These are phyloP conservation scores for Tanozyma kutaoensis DNA, from an alignment of 805 yeast genomes.

Conservation along the genomic window DNA sequence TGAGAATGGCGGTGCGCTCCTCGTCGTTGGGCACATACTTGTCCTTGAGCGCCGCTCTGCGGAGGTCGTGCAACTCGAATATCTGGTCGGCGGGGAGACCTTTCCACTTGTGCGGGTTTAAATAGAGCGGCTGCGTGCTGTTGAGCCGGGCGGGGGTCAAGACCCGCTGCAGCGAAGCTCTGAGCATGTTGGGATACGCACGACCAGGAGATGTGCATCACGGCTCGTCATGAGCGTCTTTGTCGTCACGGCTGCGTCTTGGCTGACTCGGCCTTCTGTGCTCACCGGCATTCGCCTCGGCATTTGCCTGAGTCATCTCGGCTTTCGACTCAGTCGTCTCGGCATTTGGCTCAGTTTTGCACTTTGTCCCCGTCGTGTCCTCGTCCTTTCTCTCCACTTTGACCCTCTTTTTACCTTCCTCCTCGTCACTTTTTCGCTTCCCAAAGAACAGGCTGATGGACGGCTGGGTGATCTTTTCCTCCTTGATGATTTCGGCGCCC, in stretches of 20 bases:
- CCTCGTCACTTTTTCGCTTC: constrained; percentile 3
- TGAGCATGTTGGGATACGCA: neutral
- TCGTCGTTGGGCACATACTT: constrained; percentile 49
- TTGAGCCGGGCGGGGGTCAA: too few relatives aligned
- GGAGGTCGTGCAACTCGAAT: constrained; percentile 43
- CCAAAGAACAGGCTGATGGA: constrained; percentile 15
- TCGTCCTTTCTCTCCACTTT: constrained; percentile 3
- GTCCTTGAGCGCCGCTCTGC: constrained; percentile 42
- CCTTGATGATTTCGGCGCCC: constrained; percentile 22
- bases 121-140: constrained; percentile 28
- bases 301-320: neutral
- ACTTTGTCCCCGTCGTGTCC: constrained; percentile 2
- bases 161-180: too few relatives aligned
- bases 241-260: neutral
- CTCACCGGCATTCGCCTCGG: neutral
- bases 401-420: constrained; percentile 6
- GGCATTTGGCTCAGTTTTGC: neutral
- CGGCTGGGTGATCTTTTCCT: constrained; percentile 7
- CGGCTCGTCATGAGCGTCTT: neutral
- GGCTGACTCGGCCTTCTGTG: neutral
- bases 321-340: neutral
- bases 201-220: neutral
- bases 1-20: constrained; percentile 44
- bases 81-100: constrained; percentile 54
- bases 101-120: constrained; percentile 59